Percentiles rank a stretch among this genome's conserved stretches.
These are phyloP conservation scores for Cardiospermum halicacabum DNA, from an alignment of 345 rosid species.

Conservation along the genomic window DNA sequence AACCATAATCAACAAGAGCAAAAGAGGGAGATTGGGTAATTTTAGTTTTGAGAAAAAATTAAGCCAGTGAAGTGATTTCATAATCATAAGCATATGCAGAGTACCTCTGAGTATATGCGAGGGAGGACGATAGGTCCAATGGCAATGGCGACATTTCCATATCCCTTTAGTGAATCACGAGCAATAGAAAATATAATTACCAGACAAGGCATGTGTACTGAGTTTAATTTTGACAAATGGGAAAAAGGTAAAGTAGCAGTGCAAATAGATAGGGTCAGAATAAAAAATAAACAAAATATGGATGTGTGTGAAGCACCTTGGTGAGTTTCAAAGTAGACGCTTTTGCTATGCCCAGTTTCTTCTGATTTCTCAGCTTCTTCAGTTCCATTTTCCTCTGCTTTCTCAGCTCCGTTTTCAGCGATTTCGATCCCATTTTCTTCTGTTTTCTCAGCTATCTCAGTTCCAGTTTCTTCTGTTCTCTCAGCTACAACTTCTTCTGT, in stretches of 20 bases:
- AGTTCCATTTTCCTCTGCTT: background rate
- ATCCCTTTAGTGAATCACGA: constrained; percentile 31
- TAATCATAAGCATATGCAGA: constrained; percentile 11
- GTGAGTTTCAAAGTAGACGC: constrained; percentile 27
- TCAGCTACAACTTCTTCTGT: background rate
- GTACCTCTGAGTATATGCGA: constrained; percentile 5
- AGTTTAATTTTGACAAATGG: too few relatives aligned
- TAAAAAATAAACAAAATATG: background rate
- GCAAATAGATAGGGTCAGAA: too few relatives aligned
- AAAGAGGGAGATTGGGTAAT: background rate
- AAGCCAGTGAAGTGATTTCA: background rate
- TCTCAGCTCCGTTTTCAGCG: too few relatives aligned
- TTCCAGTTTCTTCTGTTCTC: background rate
- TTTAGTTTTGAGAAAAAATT: background rate
- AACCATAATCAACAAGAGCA: background rate
- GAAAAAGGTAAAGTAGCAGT: too few relatives aligned
- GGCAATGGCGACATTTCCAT: constrained; percentile 50
- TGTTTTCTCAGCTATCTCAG: background rate
- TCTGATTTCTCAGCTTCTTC: background rate
- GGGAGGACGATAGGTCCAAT: constrained; percentile 31
- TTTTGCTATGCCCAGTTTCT: background rate
- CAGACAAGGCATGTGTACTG: background rate
- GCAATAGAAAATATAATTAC: constrained; percentile 9
- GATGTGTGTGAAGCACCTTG: constrained; percentile 17
- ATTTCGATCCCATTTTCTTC: background rate